These are phyloP conservation scores for Rhododendron williamsianum DNA, from an alignment of 148 eudicot species.

Conservation along the genomic window DNA sequence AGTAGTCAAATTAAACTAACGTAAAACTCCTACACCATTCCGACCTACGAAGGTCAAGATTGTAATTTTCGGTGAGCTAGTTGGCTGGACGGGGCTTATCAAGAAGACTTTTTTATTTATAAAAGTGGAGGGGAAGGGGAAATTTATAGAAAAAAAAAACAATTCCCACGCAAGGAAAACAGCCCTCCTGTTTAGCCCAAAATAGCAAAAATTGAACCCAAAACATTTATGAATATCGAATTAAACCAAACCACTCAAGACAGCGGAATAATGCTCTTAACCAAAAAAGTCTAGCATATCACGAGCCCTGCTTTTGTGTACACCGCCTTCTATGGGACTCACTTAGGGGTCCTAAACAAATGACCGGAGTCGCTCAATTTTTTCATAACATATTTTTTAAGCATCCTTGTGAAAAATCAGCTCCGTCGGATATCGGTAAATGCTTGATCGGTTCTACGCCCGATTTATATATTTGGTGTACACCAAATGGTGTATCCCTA, in stretches of 20 bases:
- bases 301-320: background rate
- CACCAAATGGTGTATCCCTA: no score
- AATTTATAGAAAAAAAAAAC: background rate
- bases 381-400: no score
- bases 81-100: background rate
- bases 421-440: no score
- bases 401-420: no score
- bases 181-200: conserved; percentile 16
- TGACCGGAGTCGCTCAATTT: no score
- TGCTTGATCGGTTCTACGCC: no score
- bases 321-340: no score
- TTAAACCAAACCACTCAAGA: conserved; percentile 14
- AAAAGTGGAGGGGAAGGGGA: background rate
- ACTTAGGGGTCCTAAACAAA: no score
- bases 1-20: background rate
- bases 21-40: background rate
- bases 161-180: background rate
- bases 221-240: background rate
- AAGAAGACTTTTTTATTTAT: background rate
- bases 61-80: background rate
- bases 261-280: background rate
- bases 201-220: background rate
- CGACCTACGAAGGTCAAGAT: background rate
- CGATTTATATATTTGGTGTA: no score
- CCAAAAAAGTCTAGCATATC: conserved; percentile 1